Evolutionary conservation across 495 filamentous ascomycete species (phyloP).

Genomic region (Neurospora pannonica): DNA sequence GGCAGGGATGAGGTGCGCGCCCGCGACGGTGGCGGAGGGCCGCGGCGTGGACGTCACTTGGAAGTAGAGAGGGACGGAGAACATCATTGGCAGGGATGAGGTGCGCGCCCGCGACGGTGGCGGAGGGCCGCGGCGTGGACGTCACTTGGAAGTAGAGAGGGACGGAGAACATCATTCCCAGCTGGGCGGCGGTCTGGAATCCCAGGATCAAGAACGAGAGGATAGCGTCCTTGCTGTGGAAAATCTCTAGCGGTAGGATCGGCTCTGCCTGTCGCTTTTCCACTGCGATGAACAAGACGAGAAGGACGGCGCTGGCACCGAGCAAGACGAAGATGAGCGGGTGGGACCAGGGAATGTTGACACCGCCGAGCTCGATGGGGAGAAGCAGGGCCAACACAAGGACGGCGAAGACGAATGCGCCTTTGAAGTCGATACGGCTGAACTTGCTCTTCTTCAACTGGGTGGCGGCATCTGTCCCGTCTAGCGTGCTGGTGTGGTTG

Average conservation of each 20-base stretch:
- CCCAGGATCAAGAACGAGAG: constrained; percentile 43
- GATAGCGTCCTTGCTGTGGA: constrained; percentile 45
- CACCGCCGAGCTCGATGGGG: constrained; percentile 51
- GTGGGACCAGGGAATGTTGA: constrained; percentile 47
- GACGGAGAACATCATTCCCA: constrained; percentile 49
- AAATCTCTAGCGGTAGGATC: constrained; percentile 50
- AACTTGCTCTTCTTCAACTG: constrained; percentile 17
- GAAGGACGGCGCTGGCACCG: constrained; percentile 19
- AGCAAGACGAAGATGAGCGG: constrained; percentile 32
- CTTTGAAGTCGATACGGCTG: constrained; percentile 51
- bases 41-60: constrained; percentile 42
- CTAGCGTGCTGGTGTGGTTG: background rate
- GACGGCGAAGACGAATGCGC: constrained; percentile 39
- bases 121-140: constrained; percentile 30
- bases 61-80: constrained; percentile 59
- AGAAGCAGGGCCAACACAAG: constrained; percentile 41
- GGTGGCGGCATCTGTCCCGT: background rate
- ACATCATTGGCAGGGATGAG: too few relatives aligned
- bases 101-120: constrained; percentile 49
- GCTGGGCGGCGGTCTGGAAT: constrained; percentile 48
- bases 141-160: constrained; percentile 67
- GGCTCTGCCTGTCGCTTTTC: constrained; percentile 50
- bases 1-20: constrained; percentile 53
- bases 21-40: constrained; percentile 46
- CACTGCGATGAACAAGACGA: constrained; percentile 39